Evolutionary conservation across 108 stramenopile genomes (phyloP).

Genomic region (Skeletonema marinoi): DNA sequence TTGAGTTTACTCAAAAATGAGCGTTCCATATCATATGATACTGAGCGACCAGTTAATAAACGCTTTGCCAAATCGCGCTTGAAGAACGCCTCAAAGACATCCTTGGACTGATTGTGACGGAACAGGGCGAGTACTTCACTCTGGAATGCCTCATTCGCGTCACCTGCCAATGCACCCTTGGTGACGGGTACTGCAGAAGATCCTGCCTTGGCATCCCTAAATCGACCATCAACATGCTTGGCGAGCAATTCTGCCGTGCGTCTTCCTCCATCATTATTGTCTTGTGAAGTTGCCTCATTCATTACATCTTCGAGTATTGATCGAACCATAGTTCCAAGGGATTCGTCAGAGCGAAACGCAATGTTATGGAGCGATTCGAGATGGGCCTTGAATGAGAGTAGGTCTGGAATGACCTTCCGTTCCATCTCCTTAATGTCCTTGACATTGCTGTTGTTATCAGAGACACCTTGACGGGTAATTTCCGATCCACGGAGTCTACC

Average conservation of each 20-base stretch:
- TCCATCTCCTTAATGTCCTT: constrained; percentile 49
- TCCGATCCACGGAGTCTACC: constrained; percentile 40
- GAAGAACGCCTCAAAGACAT: constrained; percentile 98
- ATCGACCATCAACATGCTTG: constrained; percentile 77
- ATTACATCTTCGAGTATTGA: constrained; percentile 87
- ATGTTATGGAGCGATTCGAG: constrained; percentile 50
- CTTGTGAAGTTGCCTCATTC: constrained; percentile 51
- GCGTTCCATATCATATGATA: constrained; percentile 89
- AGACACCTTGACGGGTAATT: constrained; percentile 42
- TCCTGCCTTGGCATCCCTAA: constrained; percentile 68
- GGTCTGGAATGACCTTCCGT: constrained; percentile 58
- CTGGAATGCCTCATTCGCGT: constrained; percentile 50
- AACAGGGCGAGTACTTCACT: constrained; percentile 81
- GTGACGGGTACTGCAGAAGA: constrained; percentile 7
- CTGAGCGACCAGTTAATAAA: constrained; percentile 85
- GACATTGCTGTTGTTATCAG: constrained; percentile 20
- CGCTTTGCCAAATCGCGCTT: constrained; percentile 95
- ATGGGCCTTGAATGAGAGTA: constrained; percentile 71
- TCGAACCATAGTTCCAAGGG: constrained; percentile 68
- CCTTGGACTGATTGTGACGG: constrained; percentile 90
- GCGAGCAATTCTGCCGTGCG: constrained; percentile 89
- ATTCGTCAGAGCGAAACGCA: constrained; percentile 73
- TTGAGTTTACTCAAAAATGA: constrained; percentile 93
- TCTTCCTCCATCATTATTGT: constrained; percentile 48
- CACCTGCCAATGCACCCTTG: constrained; percentile 13